Evolutionary conservation across 371 early-diverging fungal species (phyloP), one percentile per base, ranked within the genome.

Genomic region (Mucor lusitanicus): DNA sequence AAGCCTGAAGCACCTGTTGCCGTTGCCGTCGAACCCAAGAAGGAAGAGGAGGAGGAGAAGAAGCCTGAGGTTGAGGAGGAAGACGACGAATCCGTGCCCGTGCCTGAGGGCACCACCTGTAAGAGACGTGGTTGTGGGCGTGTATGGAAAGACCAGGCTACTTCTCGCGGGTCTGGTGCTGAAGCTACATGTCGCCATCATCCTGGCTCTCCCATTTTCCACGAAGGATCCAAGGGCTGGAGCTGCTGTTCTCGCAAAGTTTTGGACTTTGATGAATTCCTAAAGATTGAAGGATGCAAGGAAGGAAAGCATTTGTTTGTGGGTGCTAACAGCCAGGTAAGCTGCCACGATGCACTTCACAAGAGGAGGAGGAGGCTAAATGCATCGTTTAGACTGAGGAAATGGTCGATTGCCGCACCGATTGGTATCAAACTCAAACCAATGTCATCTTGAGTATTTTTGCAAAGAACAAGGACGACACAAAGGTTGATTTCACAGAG

Each of bases 221-320:
- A 96, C 75, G 97, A 96, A 75, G 95, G 95, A 6, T 91, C 91
- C 61, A 94, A 97, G 79, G 94, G 94, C n/a, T 95, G 92, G 92
- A 86, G 88, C 44, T 95, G 95, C 77, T 95, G 95, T 74, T 79
- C 89, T 58, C 87, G 92, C 37, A 87, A 93, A 68, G 98, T 96
- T 3, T 87, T 97, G 17, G 99, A 97, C 79, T 98, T 97, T 86
- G 99, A 98, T 42, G 97, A 97, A 74, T 97, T 98, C 67, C 79
- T 97, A 68, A 96, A 92, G 74, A 94, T 98, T 75, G 82, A 84
- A 62, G 99, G 99, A 23, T 98, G 99, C 82, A 86, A 76, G 17
- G 92, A 92, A 48, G 88, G 87, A 63, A 83, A 86, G 69, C 99
- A 98, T 78, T 74, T 95, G 69, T 98, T 97, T 84, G 83, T 86